phyloP scores from a whole-genome alignment of 1,284 basidiomycete genomes.

The Papiliotrema terrestris region DNA sequence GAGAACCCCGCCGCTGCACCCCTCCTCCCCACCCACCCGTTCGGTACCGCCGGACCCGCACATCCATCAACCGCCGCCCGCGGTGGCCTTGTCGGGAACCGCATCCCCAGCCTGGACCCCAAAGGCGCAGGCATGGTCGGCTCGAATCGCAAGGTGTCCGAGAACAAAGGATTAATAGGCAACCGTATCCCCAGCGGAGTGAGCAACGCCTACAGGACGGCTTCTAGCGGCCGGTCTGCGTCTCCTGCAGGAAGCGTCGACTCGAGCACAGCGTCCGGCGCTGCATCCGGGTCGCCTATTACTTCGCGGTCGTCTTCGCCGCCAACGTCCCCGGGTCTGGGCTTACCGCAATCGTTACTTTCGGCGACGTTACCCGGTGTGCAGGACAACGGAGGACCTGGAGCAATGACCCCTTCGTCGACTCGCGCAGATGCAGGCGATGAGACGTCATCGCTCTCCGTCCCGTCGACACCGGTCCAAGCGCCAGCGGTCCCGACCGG shows the following conservation, averaged over 20 bases:
- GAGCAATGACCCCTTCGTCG: slow-evolving; percentile 41
- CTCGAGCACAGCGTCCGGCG: slow-evolving; percentile 20
- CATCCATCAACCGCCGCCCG: slow-evolving; percentile 16
- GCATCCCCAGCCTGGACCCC: slow-evolving; percentile 42
- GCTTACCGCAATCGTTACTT: slow-evolving; percentile 21
- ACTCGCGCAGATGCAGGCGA: slow-evolving; percentile 44
- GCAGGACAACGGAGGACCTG: slow-evolving; percentile 22
- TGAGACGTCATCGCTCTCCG: slow-evolving; percentile 26
- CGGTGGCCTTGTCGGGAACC: slow-evolving; percentile 43
- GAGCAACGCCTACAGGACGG: not conserved
- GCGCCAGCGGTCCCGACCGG: slow-evolving; percentile 18
- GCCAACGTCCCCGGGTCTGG: slow-evolving; percentile 21
- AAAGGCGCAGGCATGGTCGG: slow-evolving; percentile 35
- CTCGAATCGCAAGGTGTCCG: slow-evolving; percentile 27
- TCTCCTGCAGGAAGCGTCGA: slow-evolving; percentile 36
- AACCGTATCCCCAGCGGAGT: slow-evolving; percentile 36
- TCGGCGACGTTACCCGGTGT: slow-evolving; percentile 26
- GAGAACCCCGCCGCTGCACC: slow-evolving; percentile 40
- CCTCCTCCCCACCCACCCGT: slow-evolving; percentile 37
- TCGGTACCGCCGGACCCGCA: slow-evolving; percentile 20
- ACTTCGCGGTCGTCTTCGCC: slow-evolving; percentile 34
- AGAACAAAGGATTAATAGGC: slow-evolving; percentile 39
- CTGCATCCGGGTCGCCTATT: slow-evolving; percentile 22
- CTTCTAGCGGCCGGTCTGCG: slow-evolving; percentile 12
- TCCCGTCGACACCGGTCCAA: slow-evolving; percentile 35